Conservation (phyloP, 352 stramenopile species). For the Albugo laibachii region DNA sequence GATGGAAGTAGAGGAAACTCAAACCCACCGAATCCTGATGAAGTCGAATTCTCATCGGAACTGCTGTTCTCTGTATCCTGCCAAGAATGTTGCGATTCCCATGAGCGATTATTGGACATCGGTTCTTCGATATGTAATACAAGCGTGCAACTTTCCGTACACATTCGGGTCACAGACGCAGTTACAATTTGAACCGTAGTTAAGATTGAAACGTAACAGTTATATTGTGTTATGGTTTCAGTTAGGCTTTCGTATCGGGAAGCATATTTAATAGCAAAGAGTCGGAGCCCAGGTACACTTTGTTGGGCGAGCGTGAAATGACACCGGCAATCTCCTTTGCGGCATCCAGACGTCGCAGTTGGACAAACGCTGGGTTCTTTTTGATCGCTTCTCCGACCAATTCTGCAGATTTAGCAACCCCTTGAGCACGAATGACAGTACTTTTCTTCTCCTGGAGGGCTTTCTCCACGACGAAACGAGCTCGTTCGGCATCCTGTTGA, state of each 20-base stretch:
- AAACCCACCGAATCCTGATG: conserved; percentile 13
- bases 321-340: conserved; percentile 97
- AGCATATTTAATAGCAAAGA: conserved; percentile 94
- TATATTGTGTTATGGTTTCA: too few species aligned
- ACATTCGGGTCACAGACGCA: too few species aligned
- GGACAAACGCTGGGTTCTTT: conserved; percentile 98
- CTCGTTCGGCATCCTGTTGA: conserved; percentile 97
- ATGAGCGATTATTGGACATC: conserved; percentile 7
- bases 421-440: conserved; percentile 92
- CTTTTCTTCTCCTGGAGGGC: conserved; percentile 98
- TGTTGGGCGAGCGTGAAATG: conserved; percentile 90
- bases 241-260: conserved; percentile 21
- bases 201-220: too few species aligned
- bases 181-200: too few species aligned
- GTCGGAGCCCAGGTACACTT: conserved; percentile 96
- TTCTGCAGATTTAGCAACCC: conserved; percentile 96
- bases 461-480: conserved; percentile 96
- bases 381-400: conserved; percentile 97
- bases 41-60: conserved; percentile 13
- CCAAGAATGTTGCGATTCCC: conserved; percentile 59
- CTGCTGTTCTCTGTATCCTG: conserved; percentile 19
- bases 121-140: too few species aligned
- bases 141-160: too few species aligned
- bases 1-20: conserved; percentile 54
- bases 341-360: conserved; percentile 96